Evolutionary conservation across 148 eudicot species (phyloP).

Genomic region (Heliosperma pusillum): DNA sequence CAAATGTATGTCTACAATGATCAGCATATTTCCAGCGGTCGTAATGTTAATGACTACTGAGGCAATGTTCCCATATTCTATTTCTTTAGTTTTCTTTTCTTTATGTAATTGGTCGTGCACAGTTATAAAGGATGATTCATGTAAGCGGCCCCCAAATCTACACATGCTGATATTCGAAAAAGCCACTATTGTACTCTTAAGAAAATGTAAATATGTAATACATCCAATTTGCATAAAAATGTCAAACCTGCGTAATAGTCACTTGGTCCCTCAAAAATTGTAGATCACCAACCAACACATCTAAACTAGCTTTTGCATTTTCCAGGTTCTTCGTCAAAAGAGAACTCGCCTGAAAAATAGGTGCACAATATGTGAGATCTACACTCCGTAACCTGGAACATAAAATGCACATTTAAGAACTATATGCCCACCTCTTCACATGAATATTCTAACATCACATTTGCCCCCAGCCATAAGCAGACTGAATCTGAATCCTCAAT

Average conservation of each 20-base stretch:
- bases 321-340: slow-evolving; percentile 83
- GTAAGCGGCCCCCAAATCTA: not conserved
- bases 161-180: not conserved
- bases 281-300: slow-evolving; percentile 77
- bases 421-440: slow-evolving; percentile 77
- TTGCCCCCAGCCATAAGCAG: slow-evolving; percentile 96
- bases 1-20: not conserved
- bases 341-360: slow-evolving; percentile 54
- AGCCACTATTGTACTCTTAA: not conserved
- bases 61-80: not conserved
- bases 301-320: slow-evolving; percentile 94
- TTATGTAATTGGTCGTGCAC: not conserved
- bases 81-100: not conserved
- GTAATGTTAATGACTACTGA: too few species aligned
- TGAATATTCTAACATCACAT: slow-evolving; percentile 94
- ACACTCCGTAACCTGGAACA: not conserved
- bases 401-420: slow-evolving; percentile 12
- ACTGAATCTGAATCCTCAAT: slow-evolving; percentile 86
- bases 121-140: not conserved
- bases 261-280: slow-evolving; percentile 96
- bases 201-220: not conserved
- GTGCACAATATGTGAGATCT: slow-evolving; percentile 4
- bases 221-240: not conserved
- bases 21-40: not conserved
- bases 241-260: slow-evolving; percentile 82